Conservation (phyloP, 495 filamentous ascomycete genomes). For the Pseudevernia furfuracea region DNA sequence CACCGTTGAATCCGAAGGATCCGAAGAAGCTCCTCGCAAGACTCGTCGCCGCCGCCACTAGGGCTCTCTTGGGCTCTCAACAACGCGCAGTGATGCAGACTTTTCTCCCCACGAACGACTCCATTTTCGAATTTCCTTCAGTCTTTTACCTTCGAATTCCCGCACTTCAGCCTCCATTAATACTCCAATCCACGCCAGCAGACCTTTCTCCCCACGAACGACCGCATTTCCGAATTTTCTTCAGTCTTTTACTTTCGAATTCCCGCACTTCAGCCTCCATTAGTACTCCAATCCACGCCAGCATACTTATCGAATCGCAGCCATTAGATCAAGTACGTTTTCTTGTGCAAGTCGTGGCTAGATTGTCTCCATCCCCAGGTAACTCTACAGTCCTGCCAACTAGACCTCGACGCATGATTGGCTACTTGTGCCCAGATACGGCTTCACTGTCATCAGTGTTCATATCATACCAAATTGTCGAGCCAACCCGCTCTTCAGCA, state of each 20-base stretch:
- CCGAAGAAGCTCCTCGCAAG: neutral
- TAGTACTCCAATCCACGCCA: neutral
- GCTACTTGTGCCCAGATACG: neutral
- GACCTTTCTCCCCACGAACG: neutral
- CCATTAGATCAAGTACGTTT: neutral
- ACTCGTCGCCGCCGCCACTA: neutral
- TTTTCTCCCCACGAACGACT: neutral
- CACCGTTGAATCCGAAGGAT: neutral
- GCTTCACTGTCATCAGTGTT: neutral
- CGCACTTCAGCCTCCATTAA: neutral
- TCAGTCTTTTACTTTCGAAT: neutral
- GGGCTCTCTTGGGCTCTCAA: neutral
- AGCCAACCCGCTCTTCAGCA: conserved; percentile 1
- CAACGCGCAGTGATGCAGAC: neutral
- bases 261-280: neutral
- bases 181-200: neutral
- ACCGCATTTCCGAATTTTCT: neutral
- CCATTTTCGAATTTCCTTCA: neutral
- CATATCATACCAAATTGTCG: neutral
- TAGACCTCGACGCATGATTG: neutral
- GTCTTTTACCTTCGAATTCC: neutral
- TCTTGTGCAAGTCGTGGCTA: neutral
- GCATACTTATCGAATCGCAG: neutral
- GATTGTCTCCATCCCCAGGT: neutral
- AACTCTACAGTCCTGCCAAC: neutral